Evolutionary conservation across 1,284 basidiomycete species (phyloP).

Genomic region (Cutaneotrichosporon cavernicola): DNA sequence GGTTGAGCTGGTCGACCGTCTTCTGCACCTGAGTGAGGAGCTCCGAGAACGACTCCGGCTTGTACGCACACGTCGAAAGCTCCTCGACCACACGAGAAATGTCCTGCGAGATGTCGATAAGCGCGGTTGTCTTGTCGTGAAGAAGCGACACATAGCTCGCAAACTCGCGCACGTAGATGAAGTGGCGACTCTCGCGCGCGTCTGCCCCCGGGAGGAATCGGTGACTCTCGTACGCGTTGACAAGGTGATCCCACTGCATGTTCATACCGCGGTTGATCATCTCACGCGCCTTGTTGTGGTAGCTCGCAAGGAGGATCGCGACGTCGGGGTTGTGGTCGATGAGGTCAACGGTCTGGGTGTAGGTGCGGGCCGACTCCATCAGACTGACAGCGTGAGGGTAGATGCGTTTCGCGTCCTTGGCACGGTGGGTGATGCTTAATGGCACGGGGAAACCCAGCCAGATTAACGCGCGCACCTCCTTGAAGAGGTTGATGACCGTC

Average conservation of each 20-base stretch:
- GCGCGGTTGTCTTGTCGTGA: conserved; percentile 91
- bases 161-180: conserved; percentile 91
- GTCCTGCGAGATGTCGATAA: conserved; percentile 87
- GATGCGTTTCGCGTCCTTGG: conserved; percentile 95
- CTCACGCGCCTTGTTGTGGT: conserved; percentile 82
- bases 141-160: conserved; percentile 85
- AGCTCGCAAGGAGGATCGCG: conserved; percentile 88
- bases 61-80: conserved; percentile 81
- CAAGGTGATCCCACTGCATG: conserved; percentile 95
- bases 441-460: conserved; percentile 96
- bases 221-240: conserved; percentile 82
- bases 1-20: conserved; percentile 87
- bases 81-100: conserved; percentile 81
- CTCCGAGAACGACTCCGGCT: conserved; percentile 73
- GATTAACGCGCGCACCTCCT: conserved; percentile 91
- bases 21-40: conserved; percentile 79
- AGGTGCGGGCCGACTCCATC: conserved; percentile 97
- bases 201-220: conserved; percentile 68
- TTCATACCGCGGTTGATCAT: conserved; percentile 86
- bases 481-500: conserved; percentile 96
- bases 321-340: conserved; percentile 86
- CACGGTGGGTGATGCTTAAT: conserved; percentile 90
- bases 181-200: conserved; percentile 80
- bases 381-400: conserved; percentile 97
- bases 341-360: conserved; percentile 87